Percentiles rank a stretch among this genome's conserved stretches.
These are phyloP conservation scores for Cladosporium sp. DNA, from an alignment of 2,329 filamentous ascomycete species.

Conservation along the genomic window DNA sequence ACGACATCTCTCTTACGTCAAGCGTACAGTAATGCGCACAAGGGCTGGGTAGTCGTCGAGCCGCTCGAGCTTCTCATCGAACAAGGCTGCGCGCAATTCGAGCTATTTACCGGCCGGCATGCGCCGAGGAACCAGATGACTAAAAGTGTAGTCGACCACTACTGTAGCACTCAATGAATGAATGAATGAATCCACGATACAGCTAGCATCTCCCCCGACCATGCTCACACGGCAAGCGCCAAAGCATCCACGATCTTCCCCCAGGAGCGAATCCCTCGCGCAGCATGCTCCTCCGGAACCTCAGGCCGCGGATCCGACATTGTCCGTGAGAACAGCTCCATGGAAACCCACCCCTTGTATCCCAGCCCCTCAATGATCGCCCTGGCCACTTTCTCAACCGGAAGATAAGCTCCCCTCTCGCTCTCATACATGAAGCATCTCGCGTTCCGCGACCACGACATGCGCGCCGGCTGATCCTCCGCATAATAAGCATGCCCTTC, in stretches of 20 bases:
- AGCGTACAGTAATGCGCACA: background rate
- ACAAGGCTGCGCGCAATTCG: conserved; percentile 10
- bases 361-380: conserved; percentile 64
- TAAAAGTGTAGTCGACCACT: background rate
- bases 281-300: conserved; percentile 56
- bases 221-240: background rate
- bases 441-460: conserved; percentile 81
- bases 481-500: conserved; percentile 61
- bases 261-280: conserved; percentile 51
- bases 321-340: conserved; percentile 67
- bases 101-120: background rate
- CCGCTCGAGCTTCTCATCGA: conserved; percentile 4
- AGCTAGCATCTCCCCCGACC: background rate
- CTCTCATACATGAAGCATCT: conserved; percentile 67
- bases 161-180: background rate
- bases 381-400: conserved; percentile 60
- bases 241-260: conserved; percentile 39
- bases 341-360: conserved; percentile 69
- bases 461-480: conserved; percentile 59
- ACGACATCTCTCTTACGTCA: background rate
- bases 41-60: background rate
- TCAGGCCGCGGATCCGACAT: conserved; percentile 54
- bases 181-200: background rate
- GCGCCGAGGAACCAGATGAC: background rate
- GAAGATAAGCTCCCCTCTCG: conserved; percentile 66